Base-by-base conservation (phyloP, 2,329 filamentous ascomycete species). In the Salinomyces thailandicus region DNA sequence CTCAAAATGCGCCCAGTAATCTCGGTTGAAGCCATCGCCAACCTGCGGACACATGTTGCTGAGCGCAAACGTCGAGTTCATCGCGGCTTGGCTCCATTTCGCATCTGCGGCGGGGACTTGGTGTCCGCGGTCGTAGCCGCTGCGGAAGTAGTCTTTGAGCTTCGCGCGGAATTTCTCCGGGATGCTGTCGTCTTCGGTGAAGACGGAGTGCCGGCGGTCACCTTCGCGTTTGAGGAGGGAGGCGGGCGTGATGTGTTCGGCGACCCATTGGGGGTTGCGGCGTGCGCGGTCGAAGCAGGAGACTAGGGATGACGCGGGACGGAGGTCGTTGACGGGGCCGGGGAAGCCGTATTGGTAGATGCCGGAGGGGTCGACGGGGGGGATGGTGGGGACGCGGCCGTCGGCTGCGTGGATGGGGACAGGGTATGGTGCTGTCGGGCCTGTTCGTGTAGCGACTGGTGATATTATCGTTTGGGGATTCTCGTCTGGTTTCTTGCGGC, bases 1-100 rank as follows among this genome's bases (percentile, higher is more conserved):
- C 66, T 98, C 91, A 49, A 98, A 87, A 61, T 98, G 91, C 24
- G 91, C 83, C 91, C 91, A 98, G 73, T 98, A 98, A 66, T 98
- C 91, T 35, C 91, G 75, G 67, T 98, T 98, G 72, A 98, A 98
- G 41, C 91, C 91, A 58, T 95, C 85, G 48, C 91, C 91, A 18
- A 98, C 91, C 66, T 98, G 91, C 19, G 91, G 91, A 57, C 87
- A 94, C 87, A 98, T 98, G 67, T 98, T 98, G 57, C 74, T 81
- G 38, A 98, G 73, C 55, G 77, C 80, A 57, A 98, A 98, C 2
- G 91, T 98, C 39, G 84, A 85, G 63, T 98, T 78, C 85, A 98
- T 94, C 46, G 91, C 87, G 22, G 74, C 62, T 63, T 98, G 91
- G 45, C 79, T 84, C 87, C 91, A 98, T 66, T 93, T 93, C 38